A percentile compares a stretch with the other conserved stretches of the same genome.
Conservation (phyloP, 176 grass and related monocot genomes). For the Cenchrus purpureus region DNA sequence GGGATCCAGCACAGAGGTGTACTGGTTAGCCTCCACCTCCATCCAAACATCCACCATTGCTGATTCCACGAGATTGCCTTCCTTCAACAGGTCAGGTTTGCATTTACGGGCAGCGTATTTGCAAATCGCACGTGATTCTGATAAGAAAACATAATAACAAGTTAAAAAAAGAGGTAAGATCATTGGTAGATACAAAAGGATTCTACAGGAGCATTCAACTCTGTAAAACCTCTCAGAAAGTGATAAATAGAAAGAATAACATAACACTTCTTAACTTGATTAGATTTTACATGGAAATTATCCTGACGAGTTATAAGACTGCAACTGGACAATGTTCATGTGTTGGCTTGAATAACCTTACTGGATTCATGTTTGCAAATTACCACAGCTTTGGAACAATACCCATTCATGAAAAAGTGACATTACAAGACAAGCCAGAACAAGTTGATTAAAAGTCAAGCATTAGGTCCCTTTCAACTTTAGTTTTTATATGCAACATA, state of each 20-base stretch:
- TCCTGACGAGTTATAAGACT: not conserved
- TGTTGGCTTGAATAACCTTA: not conserved
- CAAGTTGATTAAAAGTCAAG: slow-evolving; percentile 3
- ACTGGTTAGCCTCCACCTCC: slow-evolving; percentile 72
- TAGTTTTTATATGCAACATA: not conserved
- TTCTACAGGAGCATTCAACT: not conserved
- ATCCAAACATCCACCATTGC: slow-evolving; percentile 71
- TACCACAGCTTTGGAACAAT: not conserved
- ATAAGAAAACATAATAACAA: not conserved
- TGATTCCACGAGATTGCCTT: slow-evolving; percentile 41
- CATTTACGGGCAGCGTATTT: slow-evolving; percentile 62
- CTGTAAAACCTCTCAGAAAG: not conserved
- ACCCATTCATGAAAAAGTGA: not conserved
- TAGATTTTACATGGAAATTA: not conserved
- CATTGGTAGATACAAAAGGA: not conserved
- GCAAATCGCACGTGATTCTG: slow-evolving; percentile 65
- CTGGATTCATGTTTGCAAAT: not conserved
- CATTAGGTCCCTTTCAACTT: not conserved
- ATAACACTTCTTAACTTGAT: not conserved
- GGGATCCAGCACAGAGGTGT: slow-evolving; percentile 36
- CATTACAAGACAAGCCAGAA: not conserved
- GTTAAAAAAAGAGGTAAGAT: slow-evolving; percentile 2
- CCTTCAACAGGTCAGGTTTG: slow-evolving; percentile 62
- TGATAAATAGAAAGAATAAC: not conserved
- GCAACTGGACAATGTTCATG: not conserved